A percentile compares a stretch with the other conserved stretches of the same genome.
These are phyloP conservation scores for Jacaranda mimosifolia DNA, from an alignment of 257 asterid species.

Conservation along the genomic window DNA sequence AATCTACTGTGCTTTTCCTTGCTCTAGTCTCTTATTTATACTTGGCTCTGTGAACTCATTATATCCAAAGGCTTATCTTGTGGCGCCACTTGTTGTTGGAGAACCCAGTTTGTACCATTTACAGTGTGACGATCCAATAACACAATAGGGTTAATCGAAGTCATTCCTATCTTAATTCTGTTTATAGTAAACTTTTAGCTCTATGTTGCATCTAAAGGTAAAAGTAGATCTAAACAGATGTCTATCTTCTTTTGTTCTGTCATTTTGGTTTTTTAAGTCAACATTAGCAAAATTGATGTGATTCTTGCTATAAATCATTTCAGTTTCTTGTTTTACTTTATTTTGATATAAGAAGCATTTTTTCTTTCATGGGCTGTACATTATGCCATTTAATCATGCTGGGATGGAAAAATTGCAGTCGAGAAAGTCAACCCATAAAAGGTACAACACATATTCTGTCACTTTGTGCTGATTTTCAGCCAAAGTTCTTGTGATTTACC, in stretches of 20 bases:
- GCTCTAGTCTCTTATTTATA: not conserved
- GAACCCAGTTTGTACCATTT: slow-evolving; percentile 16
- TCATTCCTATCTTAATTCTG: not conserved
- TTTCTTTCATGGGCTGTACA: slow-evolving; percentile 30
- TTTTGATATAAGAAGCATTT: slow-evolving; percentile 28
- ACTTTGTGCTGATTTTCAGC: slow-evolving; percentile 12
- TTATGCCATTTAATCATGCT: slow-evolving; percentile 42
- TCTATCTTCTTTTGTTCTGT: not conserved
- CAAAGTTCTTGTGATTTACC: not conserved
- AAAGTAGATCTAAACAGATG: not conserved
- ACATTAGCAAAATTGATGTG: not conserved
- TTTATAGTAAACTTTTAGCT: slow-evolving; percentile 12
- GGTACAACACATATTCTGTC: slow-evolving; percentile 48
- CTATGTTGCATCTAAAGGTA: slow-evolving; percentile 13
- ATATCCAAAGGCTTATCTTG: not conserved
- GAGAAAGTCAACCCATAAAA: slow-evolving; percentile 75
- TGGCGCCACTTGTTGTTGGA: slow-evolving; percentile 1
- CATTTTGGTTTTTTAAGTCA: slow-evolving; percentile 7
- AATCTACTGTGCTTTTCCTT: slow-evolving; percentile 5
- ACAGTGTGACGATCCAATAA: slow-evolving; percentile 14
- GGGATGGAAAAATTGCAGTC: slow-evolving; percentile 62
- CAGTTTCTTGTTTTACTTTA: slow-evolving; percentile 7
- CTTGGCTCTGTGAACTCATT: slow-evolving; percentile 22
- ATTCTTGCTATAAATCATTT: slow-evolving; percentile 22
- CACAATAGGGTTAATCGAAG: slow-evolving; percentile 3